Base-by-base conservation (phyloP, 2,329 filamentous ascomycete genomes). In the Aspergillus tubingensis region DNA sequence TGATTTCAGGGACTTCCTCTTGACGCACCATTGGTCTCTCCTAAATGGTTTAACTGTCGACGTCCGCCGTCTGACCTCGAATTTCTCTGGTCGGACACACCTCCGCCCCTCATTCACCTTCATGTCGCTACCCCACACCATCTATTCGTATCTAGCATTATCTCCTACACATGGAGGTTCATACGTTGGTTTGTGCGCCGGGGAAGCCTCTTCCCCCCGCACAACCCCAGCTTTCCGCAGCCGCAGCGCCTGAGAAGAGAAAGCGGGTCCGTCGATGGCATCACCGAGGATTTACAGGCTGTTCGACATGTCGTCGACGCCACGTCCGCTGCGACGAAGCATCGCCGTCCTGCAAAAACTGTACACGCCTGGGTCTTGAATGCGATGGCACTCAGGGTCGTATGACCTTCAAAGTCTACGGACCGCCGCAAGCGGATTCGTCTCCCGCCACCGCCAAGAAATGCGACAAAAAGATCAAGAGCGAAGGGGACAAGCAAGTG, bases 211-310 rank as follows among this genome's bases (percentile, higher is more conserved):
- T 66, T 44, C 52, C 63, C 30, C 41, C 67, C 47, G 50, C 64
- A 51, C 62, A 62, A 51, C 41, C 58, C 32, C 61, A 59, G 17
- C 30, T 56, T 47, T 54, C 58, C 8, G 54, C 58, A n/a, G 17
- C 62, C 44, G 48, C 63, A 30, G 60, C 58, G 49, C 62, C 67
- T 52, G 64, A 70, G 50, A 67, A 68, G 15, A 67, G 68, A 48
- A 75, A 74, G 60, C 72, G 74, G 57, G 71, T 74, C 50, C 73
- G 74, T 25, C 67, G 72, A 67, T 78, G 76, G 76, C 76, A 78
- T 64, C 76, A 77, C 49, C 74, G 76, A 32, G 75, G 75, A 8
- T 78, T 78, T 56, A 78, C 76, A 1, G 76, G 76, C 8, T 79
- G 76, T 58, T 73, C 74, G 36, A 77, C 75, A 57, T 79, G 76